A percentile compares a stretch with the other conserved stretches of the same genome.
Conservation (phyloP, 345 rosid genomes). For the Cochlearia excelsa region DNA sequence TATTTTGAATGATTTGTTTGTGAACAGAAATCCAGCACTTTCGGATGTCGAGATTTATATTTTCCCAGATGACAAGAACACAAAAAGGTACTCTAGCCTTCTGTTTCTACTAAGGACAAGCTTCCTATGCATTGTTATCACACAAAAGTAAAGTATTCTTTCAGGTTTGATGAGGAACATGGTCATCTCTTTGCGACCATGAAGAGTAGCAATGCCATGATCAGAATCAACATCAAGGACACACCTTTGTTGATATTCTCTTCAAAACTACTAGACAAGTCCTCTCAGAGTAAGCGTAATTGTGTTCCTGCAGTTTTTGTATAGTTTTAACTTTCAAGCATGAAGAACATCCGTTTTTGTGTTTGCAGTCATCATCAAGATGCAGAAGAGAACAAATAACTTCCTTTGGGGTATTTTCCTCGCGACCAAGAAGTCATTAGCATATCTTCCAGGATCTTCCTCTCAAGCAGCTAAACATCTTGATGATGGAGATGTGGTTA, state of each 20-base stretch:
- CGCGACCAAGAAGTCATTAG: constrained; percentile 10
- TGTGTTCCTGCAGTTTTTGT: constrained; percentile 2
- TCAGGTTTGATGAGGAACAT: constrained; percentile 34
- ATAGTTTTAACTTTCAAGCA: not conserved
- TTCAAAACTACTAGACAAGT: constrained; percentile 48
- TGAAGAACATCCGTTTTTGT: not conserved
- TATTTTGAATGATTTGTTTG: constrained; percentile 39
- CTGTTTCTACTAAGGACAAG: not conserved
- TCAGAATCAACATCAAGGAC: constrained; percentile 48
- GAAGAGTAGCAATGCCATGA: constrained; percentile 41
- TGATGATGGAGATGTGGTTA: constrained; percentile 25
- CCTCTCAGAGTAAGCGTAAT: constrained; percentile 45
- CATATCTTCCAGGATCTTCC: constrained; percentile 31
- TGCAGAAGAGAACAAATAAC: constrained; percentile 30
- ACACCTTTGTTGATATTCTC: constrained; percentile 64
- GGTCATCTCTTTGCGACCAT: constrained; percentile 38
- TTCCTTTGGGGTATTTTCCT: constrained; percentile 37
- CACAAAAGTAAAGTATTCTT: not conserved
- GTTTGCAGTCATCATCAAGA: constrained; percentile 26
- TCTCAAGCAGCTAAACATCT: constrained; percentile 10
- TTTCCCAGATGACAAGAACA: constrained; percentile 42
- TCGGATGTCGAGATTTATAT: constrained; percentile 59
- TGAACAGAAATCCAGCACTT: constrained; percentile 42
- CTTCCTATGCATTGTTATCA: constrained; percentile 12
- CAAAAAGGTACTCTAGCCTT: constrained; percentile 41